Conservation (phyloP, 495 filamentous ascomycete genomes). For the Jackrogersella multiformis region DNA sequence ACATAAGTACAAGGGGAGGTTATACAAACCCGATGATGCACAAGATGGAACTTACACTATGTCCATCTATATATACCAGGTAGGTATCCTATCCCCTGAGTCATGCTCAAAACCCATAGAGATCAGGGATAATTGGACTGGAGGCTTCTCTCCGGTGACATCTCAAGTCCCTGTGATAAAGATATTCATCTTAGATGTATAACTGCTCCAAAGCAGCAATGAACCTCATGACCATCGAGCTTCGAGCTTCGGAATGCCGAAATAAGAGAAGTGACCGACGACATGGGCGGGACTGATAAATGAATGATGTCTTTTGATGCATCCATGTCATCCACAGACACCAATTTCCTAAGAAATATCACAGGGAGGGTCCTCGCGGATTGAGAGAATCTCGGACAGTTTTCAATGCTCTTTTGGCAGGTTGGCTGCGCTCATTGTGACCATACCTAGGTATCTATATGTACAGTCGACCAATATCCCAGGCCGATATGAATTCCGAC, state of each 20-base stretch:
- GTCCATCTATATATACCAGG: background rate
- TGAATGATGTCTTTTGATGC: background rate
- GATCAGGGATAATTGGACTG: slow-evolving; percentile 30
- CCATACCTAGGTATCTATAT: slow-evolving; percentile 47
- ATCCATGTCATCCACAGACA: background rate
- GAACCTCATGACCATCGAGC: slow-evolving; percentile 49
- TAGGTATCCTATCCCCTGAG: background rate
- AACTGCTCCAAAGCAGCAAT: slow-evolving; percentile 44
- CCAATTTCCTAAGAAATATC: background rate
- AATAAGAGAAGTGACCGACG: slow-evolving; percentile 32
- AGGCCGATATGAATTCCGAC: slow-evolving; percentile 26
- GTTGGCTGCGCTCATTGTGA: slow-evolving; percentile 36
- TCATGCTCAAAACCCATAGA: slow-evolving; percentile 14
- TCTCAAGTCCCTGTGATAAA: slow-evolving; percentile 43
- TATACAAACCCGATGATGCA: background rate
- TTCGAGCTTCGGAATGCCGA: slow-evolving; percentile 49
- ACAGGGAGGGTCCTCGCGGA: slow-evolving; percentile 9
- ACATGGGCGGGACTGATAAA: slow-evolving; percentile 39
- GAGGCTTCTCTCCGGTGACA: slow-evolving; percentile 40
- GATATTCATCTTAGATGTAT: slow-evolving; percentile 47
- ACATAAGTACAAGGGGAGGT: background rate
- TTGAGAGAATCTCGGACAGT: background rate
- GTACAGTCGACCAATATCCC: slow-evolving; percentile 43
- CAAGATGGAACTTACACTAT: background rate
- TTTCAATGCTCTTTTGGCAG: slow-evolving; percentile 29